Conservation (phyloP, 2,329 filamentous ascomycete genomes). For the Pseudodiploospora longispora region DNA sequence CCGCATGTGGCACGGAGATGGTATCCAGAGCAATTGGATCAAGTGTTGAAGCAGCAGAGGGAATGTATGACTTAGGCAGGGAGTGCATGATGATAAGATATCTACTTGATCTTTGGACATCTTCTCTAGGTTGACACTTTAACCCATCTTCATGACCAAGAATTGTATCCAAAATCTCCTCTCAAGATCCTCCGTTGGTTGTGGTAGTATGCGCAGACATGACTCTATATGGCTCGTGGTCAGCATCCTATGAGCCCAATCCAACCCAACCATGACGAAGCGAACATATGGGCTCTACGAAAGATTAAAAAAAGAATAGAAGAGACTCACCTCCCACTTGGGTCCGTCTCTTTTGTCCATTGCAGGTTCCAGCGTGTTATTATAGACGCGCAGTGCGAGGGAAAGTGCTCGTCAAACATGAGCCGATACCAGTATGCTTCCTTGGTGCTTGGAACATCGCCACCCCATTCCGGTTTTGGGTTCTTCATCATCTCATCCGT, state of each 20-base stretch:
- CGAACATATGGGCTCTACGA: no score
- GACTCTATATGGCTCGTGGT: slow-evolving; percentile 42
- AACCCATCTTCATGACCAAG: no score
- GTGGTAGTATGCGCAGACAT: slow-evolving; percentile 69
- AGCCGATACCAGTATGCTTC: slow-evolving; percentile 97
- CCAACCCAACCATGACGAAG: neutral
- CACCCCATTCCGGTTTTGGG: slow-evolving; percentile 93
- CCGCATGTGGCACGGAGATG: no score
- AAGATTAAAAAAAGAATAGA: neutral
- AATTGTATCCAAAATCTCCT: no score
- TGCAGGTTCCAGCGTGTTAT: slow-evolving; percentile 96
- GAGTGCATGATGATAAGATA: no score
- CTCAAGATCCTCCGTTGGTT: slow-evolving; percentile 45
- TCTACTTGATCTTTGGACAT: no score
- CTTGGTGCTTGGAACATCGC: slow-evolving; percentile 90
- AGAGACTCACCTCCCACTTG: slow-evolving; percentile 66
- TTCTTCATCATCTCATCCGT: slow-evolving; percentile 98
- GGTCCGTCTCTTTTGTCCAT: slow-evolving; percentile 94
- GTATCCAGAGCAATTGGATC: no score
- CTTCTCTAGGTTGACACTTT: no score
- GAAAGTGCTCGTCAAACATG: slow-evolving; percentile 99
- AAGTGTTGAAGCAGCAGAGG: no score
- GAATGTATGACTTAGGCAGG: no score
- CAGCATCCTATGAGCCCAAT: slow-evolving; percentile 9
- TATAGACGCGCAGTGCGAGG: slow-evolving; percentile 78